Conservation (phyloP, 352 stramenopile species). For the Pythium sp. region DNA sequence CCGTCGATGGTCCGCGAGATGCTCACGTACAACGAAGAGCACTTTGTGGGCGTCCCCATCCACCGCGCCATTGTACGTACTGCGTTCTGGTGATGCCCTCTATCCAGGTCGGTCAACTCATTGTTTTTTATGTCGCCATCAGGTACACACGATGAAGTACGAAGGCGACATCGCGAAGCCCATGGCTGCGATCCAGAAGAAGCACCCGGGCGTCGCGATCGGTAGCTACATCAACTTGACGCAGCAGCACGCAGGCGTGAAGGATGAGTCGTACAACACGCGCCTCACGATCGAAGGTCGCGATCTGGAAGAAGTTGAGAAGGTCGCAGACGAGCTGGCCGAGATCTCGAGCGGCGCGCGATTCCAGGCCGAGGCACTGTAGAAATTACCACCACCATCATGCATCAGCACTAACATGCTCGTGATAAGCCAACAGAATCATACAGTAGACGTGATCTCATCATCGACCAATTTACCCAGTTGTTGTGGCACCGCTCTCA, state of each 20-base stretch:
- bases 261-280: conserved; percentile 66
- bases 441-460: neutral
- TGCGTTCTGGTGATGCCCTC: conserved; percentile 6
- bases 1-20: conserved; percentile 80
- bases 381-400: neutral
- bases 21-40: conserved; percentile 73
- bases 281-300: conserved; percentile 65
- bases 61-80: conserved; percentile 66
- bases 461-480: neutral
- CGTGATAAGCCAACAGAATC: neutral
- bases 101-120: no score
- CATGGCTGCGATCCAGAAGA: conserved; percentile 65
- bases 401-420: neutral
- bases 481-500: neutral
- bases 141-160: conserved; percentile 68
- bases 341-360: conserved; percentile 25
- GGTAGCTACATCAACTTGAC: conserved; percentile 85
- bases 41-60: conserved; percentile 77
- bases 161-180: conserved; percentile 67
- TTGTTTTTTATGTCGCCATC: no score
- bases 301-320: conserved; percentile 45
- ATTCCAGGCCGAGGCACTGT: conserved; percentile 10
- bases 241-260: conserved; percentile 47
- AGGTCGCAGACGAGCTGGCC: conserved; percentile 44
- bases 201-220: conserved; percentile 65